phyloP scores from a whole-genome alignment of 1,284 basidiomycete genomes.

The Sphaerobolus stellatus region DNA sequence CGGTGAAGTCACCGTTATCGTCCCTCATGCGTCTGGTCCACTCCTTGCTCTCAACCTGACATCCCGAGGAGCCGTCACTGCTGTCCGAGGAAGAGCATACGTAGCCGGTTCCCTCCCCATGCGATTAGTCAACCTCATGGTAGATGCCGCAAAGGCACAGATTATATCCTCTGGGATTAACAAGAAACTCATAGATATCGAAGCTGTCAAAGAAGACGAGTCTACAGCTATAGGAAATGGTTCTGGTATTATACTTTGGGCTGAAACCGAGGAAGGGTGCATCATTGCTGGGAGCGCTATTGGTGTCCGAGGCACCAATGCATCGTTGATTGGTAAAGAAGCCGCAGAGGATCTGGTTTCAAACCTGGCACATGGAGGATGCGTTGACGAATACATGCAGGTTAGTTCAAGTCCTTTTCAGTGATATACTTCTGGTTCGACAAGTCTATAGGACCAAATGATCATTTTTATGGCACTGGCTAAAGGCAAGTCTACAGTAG shows the following conservation, averaged over 20 bases:
- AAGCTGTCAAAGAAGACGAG: constrained; percentile 44
- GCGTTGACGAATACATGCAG: constrained; percentile 64
- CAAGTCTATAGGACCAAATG: constrained; percentile 62
- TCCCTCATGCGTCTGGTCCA: constrained; percentile 40
- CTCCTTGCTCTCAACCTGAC: constrained; percentile 50
- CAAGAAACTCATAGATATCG: constrained; percentile 39
- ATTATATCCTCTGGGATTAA: constrained; percentile 21
- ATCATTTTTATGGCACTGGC: constrained; percentile 73
- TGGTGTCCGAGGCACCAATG: constrained; percentile 47
- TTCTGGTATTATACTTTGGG: constrained; percentile 70
- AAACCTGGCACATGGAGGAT: constrained; percentile 58
- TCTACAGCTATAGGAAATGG: constrained; percentile 51
- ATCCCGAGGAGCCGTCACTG: constrained; percentile 50
- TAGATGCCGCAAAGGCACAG: constrained; percentile 42
- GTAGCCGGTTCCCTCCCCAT: constrained; percentile 56
- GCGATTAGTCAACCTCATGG: constrained; percentile 53
- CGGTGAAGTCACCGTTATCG: constrained; percentile 50
- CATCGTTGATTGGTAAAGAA: constrained; percentile 49
- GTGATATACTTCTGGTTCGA: not conserved
- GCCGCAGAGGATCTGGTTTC: constrained; percentile 57
- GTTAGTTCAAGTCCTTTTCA: constrained; percentile 27
- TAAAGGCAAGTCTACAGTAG: constrained; percentile 55
- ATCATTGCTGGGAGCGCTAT: constrained; percentile 63
- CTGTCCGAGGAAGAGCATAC: constrained; percentile 57
- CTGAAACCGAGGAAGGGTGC: constrained; percentile 63